phyloP scores from a whole-genome alignment of 345 rosid species.

The Eucalyptus marginata region DNA sequence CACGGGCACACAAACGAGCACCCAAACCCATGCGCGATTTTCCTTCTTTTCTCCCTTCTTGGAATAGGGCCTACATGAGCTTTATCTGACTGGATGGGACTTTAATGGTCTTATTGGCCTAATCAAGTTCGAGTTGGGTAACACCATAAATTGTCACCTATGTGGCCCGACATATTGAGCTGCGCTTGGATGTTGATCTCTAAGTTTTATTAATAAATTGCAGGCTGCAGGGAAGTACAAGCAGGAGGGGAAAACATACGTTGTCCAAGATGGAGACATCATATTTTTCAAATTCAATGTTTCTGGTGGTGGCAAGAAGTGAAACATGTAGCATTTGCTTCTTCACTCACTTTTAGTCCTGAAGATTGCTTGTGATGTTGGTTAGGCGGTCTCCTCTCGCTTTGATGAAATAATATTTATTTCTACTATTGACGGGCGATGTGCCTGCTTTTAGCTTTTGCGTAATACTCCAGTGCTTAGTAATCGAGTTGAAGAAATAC shows the following conservation, averaged over 20 bases:
- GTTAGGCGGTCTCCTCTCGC: not conserved
- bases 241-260: slow-evolving; percentile 93
- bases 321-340: slow-evolving; percentile 6
- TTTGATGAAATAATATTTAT: not conserved
- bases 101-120: not conserved
- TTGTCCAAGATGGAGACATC: slow-evolving; percentile 90
- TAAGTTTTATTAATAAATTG: not conserved
- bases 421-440: not conserved
- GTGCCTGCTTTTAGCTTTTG: not conserved
- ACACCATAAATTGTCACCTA: not conserved
- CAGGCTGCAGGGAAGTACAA: slow-evolving; percentile 92
- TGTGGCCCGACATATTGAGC: not conserved
- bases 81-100: not conserved
- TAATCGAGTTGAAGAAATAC: not conserved
- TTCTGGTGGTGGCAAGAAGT: slow-evolving; percentile 96
- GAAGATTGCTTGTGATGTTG: not conserved
- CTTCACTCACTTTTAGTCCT: not conserved
- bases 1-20: not conserved
- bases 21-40: not conserved
- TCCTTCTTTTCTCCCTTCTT: not conserved
- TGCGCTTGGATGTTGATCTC: not conserved
- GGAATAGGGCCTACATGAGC: not conserved
- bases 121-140: not conserved
- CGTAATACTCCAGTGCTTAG: not conserved
- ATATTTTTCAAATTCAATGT: slow-evolving; percentile 98